Evolutionary conservation across 495 filamentous ascomycete species (phyloP), one percentile per base, ranked within the genome.

Genomic region (Cairneyella variabilis): DNA sequence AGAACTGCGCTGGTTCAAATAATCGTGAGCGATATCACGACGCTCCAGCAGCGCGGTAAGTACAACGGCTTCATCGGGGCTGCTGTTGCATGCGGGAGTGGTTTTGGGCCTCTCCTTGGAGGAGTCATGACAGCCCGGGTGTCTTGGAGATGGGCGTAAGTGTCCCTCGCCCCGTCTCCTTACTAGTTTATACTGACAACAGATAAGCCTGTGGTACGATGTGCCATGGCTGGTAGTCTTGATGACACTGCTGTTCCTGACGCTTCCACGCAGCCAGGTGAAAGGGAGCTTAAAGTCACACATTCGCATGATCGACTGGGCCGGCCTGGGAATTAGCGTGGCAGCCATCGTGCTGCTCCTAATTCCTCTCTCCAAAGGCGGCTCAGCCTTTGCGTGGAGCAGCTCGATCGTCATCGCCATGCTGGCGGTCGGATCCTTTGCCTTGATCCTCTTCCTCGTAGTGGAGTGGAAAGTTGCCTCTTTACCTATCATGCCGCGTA

Each of bases 1-100:
- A 17, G 89, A 86, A 89, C 84, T 3, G 84, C 85, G 7, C 79
- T 92, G 41, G 86, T 86, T 46, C 14, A 32, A 32, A 92, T 95
- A 36, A 68, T 93, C 25, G 66, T 92, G 56, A 84, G 79, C 42
- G 90, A 95, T 63, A 75, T 91, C 16, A 77, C 91, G 3, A 74
- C 86, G 9, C 72, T 95, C 40, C 74, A 85, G 16, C 83, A 90
- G 49, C 68, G 89, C 53, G 89, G 88, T 7, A 71, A 86, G n/a
- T 92, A 66, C 20, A 30, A 63, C 12, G 59, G 67, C 44, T 18
- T 62, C 18, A 30, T 86, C 30, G 85, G 84, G 12, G 71, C 78
- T 1, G 77, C 77, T 6, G 89, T 84, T 83, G 83, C 81, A 14
- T 66, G 85, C 32, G 86, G 85, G 25, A 77, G 76, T 48, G 77